Conservation (phyloP, 75 land plant genomes). For the Azolla pinnata region DNA sequence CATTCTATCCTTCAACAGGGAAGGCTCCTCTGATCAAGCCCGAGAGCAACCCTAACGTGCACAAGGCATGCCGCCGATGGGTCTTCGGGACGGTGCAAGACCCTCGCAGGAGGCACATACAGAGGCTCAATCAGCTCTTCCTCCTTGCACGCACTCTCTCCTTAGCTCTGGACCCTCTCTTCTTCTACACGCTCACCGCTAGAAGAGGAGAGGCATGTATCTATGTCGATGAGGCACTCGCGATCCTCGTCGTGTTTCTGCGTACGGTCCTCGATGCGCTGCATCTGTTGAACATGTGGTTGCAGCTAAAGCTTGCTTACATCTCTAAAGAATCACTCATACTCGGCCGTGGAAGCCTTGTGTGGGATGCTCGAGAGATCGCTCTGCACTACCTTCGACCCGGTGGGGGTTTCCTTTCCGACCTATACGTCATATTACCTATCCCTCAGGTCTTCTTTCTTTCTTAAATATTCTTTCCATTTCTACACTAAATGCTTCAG, state of each 20-base stretch:
- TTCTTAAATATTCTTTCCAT: not conserved
- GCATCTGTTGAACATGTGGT: slow-evolving; percentile 61
- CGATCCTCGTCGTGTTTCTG: slow-evolving; percentile 48
- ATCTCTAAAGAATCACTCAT: slow-evolving; percentile 71
- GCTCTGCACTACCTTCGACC: slow-evolving; percentile 62
- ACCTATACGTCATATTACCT: slow-evolving; percentile 74
- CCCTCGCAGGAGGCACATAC: slow-evolving; percentile 56
- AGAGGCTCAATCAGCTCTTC: slow-evolving; percentile 59
- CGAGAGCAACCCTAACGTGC: no score
- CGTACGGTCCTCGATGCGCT: slow-evolving; percentile 57
- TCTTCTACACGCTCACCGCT: slow-evolving; percentile 60
- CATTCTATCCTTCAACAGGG: slow-evolving; percentile 19
- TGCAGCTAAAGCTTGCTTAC: slow-evolving; percentile 81
- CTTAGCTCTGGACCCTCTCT: slow-evolving; percentile 71
- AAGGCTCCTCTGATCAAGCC: not conserved
- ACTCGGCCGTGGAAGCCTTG: slow-evolving; percentile 86
- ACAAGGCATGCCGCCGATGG: slow-evolving; percentile 14
- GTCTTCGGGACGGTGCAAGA: slow-evolving; percentile 55
- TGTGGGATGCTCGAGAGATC: slow-evolving; percentile 65
- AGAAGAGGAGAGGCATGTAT: slow-evolving; percentile 45
- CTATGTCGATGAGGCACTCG: slow-evolving; percentile 52
- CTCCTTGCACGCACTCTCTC: slow-evolving; percentile 53
- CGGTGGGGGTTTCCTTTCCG: slow-evolving; percentile 65
- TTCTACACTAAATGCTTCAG: no score
- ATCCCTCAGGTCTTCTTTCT: slow-evolving; percentile 59